These are phyloP conservation scores for Diospyros kaki DNA, from an alignment of 148 eudicot genomes.

Conservation along the genomic window DNA sequence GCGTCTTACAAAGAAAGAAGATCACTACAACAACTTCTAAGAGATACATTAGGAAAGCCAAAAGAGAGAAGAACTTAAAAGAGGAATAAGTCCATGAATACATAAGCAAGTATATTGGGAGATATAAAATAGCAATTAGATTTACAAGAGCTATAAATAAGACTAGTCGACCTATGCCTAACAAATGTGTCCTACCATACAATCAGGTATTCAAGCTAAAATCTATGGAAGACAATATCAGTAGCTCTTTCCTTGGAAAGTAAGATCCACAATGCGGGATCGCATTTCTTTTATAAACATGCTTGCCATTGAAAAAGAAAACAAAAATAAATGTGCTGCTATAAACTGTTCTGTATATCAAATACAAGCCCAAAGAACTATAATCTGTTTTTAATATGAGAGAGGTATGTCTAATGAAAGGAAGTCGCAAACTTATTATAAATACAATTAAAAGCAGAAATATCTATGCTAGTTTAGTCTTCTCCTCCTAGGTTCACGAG, in stretches of 20 bases:
- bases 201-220: background rate
- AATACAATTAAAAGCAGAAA: conserved; percentile 4
- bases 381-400: background rate
- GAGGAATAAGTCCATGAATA: no score
- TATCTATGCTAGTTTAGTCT: conserved; percentile 23
- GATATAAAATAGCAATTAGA: background rate
- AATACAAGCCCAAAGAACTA: background rate
- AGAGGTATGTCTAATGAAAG: background rate
- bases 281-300: background rate
- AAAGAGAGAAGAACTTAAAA: no score
- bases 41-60: no score
- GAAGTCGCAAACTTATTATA: background rate
- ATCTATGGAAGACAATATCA: background rate
- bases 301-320: no score
- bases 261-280: background rate
- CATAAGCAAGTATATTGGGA: background rate
- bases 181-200: background rate
- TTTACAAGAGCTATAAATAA: background rate
- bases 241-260: background rate
- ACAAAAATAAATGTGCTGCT: background rate
- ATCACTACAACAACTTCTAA: no score
- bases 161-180: background rate
- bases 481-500: conserved; percentile 39
- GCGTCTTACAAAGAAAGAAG: no score
- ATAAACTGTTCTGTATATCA: background rate